A percentile compares a stretch with the other conserved stretches of the same genome.
Conservation (phyloP, 805 yeast genomes). For the Metschnikowia anglica region DNA sequence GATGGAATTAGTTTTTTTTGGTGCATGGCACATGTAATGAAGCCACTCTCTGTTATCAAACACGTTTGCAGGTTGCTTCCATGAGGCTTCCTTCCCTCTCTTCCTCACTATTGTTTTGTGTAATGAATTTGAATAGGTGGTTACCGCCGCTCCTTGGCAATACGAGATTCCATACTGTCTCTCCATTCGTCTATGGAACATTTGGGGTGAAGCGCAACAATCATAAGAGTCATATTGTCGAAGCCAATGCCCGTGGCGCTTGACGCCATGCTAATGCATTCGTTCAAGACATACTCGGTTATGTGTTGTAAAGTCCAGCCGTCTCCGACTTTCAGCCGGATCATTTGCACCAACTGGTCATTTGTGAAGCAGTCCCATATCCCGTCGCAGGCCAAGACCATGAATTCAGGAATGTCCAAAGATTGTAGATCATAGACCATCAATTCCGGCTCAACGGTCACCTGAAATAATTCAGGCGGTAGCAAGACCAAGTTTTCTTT, state of each 20-base stretch:
- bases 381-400: slow-evolving; percentile 46
- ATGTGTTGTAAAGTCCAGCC: slow-evolving; percentile 62
- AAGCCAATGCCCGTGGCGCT: slow-evolving; percentile 77
- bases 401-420: slow-evolving; percentile 32
- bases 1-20: no score
- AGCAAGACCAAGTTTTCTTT: slow-evolving; percentile 31
- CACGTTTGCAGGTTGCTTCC: no score
- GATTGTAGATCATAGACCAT: slow-evolving; percentile 37
- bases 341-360: slow-evolving; percentile 49
- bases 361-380: slow-evolving; percentile 55
- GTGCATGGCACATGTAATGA: no score
- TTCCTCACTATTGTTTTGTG: background rate
- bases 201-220: slow-evolving; percentile 57
- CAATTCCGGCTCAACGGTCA: slow-evolving; percentile 45
- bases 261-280: slow-evolving; percentile 68
- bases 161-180: slow-evolving; percentile 43
- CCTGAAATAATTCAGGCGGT: slow-evolving; percentile 46
- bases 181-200: slow-evolving; percentile 59
- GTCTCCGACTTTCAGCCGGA: slow-evolving; percentile 55
- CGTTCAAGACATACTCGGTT: slow-evolving; percentile 58
- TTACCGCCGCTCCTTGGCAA: slow-evolving; percentile 1
- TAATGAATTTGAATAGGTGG: background rate
- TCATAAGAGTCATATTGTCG: slow-evolving; percentile 78
- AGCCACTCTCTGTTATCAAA: no score
- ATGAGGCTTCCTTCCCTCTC: background rate